These are phyloP conservation scores for Hypericum perforatum DNA, from an alignment of 345 rosid genomes.

Conservation along the genomic window DNA sequence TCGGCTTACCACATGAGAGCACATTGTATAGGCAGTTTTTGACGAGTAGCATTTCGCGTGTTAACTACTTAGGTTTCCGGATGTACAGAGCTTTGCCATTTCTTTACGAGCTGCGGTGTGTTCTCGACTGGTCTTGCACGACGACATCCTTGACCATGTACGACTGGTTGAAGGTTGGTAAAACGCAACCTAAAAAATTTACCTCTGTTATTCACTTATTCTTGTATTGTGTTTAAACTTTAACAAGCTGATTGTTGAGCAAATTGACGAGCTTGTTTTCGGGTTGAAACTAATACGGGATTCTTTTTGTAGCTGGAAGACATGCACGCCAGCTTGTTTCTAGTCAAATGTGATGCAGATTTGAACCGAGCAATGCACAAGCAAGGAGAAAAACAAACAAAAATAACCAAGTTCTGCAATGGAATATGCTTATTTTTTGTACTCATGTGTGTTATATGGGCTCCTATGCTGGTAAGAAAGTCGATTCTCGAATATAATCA, in stretches of 20 bases:
- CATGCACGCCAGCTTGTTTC: slow-evolving; percentile 40
- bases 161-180: slow-evolving; percentile 38
- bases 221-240: too few species aligned
- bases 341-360: slow-evolving; percentile 32
- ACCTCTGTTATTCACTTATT: background rate
- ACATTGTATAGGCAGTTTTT: slow-evolving; percentile 34
- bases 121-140: slow-evolving; percentile 48
- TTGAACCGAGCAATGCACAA: slow-evolving; percentile 29
- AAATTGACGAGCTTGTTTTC: background rate
- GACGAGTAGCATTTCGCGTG: slow-evolving; percentile 24
- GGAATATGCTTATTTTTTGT: slow-evolving; percentile 37
- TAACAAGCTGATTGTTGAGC: background rate
- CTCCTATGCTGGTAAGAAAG: slow-evolving; percentile 39
- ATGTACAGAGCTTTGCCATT: slow-evolving; percentile 40
- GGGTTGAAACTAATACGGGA: slow-evolving; percentile 7
- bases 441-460: slow-evolving; percentile 35
- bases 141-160: slow-evolving; percentile 43
- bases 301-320: slow-evolving; percentile 29
- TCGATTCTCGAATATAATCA: background rate
- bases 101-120: slow-evolving; percentile 39
- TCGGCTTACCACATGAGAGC: slow-evolving; percentile 34
- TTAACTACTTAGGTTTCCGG: slow-evolving; percentile 35
- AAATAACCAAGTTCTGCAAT: slow-evolving; percentile 32
- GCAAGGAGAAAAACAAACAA: slow-evolving; percentile 36
- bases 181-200: background rate